A percentile compares a stretch with the other conserved stretches of the same genome.
Conservation (phyloP, 2,329 filamentous ascomycete genomes). For the Pezicula neosporulosa region DNA sequence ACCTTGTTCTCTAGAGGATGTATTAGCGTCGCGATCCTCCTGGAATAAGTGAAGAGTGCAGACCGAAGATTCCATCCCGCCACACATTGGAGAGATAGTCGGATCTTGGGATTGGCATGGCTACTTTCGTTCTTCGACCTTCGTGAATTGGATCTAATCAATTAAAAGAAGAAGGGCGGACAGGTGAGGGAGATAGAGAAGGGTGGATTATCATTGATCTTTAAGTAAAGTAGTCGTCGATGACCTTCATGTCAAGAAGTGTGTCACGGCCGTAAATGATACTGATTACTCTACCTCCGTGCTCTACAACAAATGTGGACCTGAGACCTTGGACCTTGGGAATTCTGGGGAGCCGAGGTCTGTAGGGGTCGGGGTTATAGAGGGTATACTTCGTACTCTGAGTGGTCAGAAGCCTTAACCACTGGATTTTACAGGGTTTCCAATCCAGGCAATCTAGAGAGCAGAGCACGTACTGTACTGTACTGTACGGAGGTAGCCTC, state of each 20-base stretch:
- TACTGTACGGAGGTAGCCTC: no score
- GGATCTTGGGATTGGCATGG: conserved; percentile 53
- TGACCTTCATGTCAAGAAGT: background rate
- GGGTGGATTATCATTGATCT: background rate
- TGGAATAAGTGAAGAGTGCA: conserved; percentile 17
- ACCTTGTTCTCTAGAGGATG: conserved; percentile 71
- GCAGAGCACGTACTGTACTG: no score
- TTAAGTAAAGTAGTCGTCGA: background rate
- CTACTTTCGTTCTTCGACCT: background rate
- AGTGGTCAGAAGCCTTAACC: no score
- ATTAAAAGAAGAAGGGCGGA: background rate
- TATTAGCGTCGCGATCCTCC: background rate
- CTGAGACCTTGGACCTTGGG: no score
- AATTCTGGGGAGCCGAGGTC: conserved; percentile 4
- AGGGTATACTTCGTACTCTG: no score
- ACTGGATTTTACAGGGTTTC: background rate
- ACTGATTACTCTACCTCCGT: background rate
- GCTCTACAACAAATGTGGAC: conserved; percentile 3
- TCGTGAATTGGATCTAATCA: background rate
- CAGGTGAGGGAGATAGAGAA: background rate
- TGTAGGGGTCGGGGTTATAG: no score
- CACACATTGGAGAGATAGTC: conserved; percentile 81
- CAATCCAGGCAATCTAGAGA: conserved; percentile 5
- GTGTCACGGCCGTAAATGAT: background rate
- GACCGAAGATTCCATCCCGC: conserved; percentile 85